Conservation (phyloP, 495 filamentous ascomycete species). For the Sabuloglossum arenarium region DNA sequence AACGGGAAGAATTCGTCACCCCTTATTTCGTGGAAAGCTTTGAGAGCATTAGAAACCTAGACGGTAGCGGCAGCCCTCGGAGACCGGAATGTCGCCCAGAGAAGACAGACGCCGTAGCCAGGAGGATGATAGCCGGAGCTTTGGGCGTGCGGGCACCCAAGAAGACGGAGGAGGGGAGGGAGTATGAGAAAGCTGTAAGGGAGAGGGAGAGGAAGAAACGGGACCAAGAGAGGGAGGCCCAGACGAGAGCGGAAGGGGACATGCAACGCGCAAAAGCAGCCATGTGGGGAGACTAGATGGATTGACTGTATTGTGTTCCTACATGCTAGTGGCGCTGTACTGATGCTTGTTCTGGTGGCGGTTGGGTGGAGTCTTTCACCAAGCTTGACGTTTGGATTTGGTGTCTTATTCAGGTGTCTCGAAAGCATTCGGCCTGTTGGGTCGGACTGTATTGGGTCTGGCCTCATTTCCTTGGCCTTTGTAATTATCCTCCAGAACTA, state of each 20-base stretch:
- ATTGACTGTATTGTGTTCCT: background rate
- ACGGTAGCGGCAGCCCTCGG: background rate
- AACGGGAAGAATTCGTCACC: background rate
- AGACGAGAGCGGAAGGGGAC: slow-evolving; percentile 40
- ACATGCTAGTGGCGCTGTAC: background rate
- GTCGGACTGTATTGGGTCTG: no score
- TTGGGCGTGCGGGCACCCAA: slow-evolving; percentile 64
- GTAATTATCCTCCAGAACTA: no score
- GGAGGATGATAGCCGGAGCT: slow-evolving; percentile 74
- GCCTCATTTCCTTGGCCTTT: no score
- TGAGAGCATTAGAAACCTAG: background rate
- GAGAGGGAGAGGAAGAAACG: slow-evolving; percentile 67
- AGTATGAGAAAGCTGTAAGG: slow-evolving; percentile 65
- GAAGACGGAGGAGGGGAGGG: slow-evolving; percentile 69
- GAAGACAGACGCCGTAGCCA: slow-evolving; percentile 81
- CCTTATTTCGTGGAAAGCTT: background rate
- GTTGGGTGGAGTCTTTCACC: no score
- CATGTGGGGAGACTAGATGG: slow-evolving; percentile 55
- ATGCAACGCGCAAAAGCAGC: slow-evolving; percentile 48
- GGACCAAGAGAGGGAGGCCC: slow-evolving; percentile 49
- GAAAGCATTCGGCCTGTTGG: no score
- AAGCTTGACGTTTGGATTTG: background rate
- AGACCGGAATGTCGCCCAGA: slow-evolving; percentile 37
- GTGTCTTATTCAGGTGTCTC: no score
- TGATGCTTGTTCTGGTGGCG: no score